phyloP scores from a whole-genome alignment of 1,284 basidiomycete genomes.

The Moesziomyces aphidis region DNA sequence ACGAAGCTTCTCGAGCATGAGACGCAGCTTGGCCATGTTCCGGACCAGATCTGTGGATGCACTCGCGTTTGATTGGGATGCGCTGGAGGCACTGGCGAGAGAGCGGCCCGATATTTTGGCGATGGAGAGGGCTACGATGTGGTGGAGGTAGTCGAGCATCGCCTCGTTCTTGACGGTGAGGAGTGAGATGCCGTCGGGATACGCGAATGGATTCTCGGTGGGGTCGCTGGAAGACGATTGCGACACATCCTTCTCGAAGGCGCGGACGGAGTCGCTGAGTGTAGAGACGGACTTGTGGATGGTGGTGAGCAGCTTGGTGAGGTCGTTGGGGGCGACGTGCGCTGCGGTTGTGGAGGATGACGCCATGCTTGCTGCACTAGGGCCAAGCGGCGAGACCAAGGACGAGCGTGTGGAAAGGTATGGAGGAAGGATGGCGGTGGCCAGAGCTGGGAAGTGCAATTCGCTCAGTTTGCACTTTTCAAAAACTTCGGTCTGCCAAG shows the following conservation, averaged over 20 bases:
- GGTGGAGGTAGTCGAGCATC: slow-evolving; percentile 87
- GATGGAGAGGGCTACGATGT: slow-evolving; percentile 75
- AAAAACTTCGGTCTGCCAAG: slow-evolving; percentile 6
- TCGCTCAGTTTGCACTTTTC: background rate
- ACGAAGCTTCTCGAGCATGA: slow-evolving; percentile 70
- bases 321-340: slow-evolving; percentile 17
- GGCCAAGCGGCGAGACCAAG: background rate
- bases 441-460: no score
- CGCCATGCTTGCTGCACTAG: slow-evolving; percentile 8
- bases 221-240: slow-evolving; percentile 15
- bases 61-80: background rate
- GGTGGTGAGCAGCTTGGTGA: slow-evolving; percentile 22
- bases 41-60: slow-evolving; percentile 42
- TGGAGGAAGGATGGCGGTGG: no score
- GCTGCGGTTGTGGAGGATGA: slow-evolving; percentile 1
- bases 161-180: slow-evolving; percentile 88
- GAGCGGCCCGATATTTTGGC: slow-evolving; percentile 52
- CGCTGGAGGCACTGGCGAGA: slow-evolving; percentile 20
- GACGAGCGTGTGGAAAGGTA: no score
- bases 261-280: slow-evolving; percentile 32
- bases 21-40: slow-evolving; percentile 52
- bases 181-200: slow-evolving; percentile 82
- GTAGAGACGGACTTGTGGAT: slow-evolving; percentile 31
- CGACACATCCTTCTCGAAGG: slow-evolving; percentile 29
- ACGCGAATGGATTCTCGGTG: slow-evolving; percentile 32